A percentile compares a stretch with the other conserved stretches of the same genome.
Conservation (phyloP, 257 asterid genomes). For the Avicennia marina region DNA sequence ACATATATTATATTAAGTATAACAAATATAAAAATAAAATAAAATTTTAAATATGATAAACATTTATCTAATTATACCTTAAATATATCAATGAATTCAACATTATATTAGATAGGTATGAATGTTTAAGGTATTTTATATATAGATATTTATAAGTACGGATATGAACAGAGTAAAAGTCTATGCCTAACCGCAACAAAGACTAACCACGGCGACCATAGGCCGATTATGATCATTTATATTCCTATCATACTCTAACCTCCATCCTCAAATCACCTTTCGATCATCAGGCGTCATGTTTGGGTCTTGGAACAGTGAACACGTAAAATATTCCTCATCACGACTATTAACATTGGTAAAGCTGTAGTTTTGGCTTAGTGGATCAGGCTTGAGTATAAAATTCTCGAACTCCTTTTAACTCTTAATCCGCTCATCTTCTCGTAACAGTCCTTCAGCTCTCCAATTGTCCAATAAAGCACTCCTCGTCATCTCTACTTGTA, state of each 20-base stretch:
- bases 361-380: not conserved
- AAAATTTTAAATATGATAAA: no score
- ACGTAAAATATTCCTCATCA: not conserved
- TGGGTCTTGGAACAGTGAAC: not conserved
- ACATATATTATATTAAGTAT: no score
- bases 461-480: slow-evolving; percentile 33
- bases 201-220: not conserved
- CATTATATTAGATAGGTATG: no score
- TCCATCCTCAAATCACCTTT: slow-evolving; percentile 14
- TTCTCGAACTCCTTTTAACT: slow-evolving; percentile 17
- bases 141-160: no score
- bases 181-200: slow-evolving; percentile 30
- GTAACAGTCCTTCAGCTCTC: slow-evolving; percentile 17
- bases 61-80: no score
- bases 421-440: not conserved
- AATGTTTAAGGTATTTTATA: no score
- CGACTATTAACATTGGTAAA: not conserved
- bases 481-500: slow-evolving; percentile 23
- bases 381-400: not conserved
- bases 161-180: no score
- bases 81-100: no score
- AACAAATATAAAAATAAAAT: no score
- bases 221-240: not conserved
- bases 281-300: not conserved
- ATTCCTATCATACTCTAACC: slow-evolving; percentile 14